These are phyloP conservation scores for Tylopilus sp. DNA, from an alignment of 768 basidiomycete species.

Conservation along the genomic window DNA sequence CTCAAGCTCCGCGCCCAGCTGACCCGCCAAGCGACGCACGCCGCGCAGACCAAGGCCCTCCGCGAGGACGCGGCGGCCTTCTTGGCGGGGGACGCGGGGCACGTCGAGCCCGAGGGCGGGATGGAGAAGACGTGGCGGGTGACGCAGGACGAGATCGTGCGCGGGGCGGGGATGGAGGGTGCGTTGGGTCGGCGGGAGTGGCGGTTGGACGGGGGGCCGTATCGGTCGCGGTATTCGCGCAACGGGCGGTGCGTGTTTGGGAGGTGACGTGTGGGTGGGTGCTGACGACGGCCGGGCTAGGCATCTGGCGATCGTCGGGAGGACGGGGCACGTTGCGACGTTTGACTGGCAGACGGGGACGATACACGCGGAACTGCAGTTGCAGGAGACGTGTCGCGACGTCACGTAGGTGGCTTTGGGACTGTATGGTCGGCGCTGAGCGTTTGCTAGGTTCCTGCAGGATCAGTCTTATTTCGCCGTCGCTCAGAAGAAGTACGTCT, in stretches of 20 bases:
- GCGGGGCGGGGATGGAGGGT: slow-evolving; percentile 69
- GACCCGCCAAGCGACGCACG: slow-evolving; percentile 54
- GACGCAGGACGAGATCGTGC: slow-evolving; percentile 71
- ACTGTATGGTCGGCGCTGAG: not conserved
- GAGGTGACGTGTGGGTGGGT: not conserved
- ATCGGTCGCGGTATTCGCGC: slow-evolving; percentile 78
- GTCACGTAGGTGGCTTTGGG: slow-evolving; percentile 62
- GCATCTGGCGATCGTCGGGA: slow-evolving; percentile 83
- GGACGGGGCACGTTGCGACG: slow-evolving; percentile 82
- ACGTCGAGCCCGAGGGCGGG: slow-evolving; percentile 70
- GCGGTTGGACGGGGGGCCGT: slow-evolving; percentile 82
- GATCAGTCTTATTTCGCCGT: slow-evolving; percentile 93
- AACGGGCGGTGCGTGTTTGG: slow-evolving; percentile 72
- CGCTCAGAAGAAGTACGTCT: slow-evolving; percentile 94
- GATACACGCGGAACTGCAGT: slow-evolving; percentile 82
- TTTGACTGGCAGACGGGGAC: slow-evolving; percentile 92
- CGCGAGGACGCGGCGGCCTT: slow-evolving; percentile 71
- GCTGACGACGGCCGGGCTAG: slow-evolving; percentile 36
- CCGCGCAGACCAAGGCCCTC: slow-evolving; percentile 59
- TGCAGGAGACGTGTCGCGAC: slow-evolving; percentile 88
- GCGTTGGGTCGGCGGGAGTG: slow-evolving; percentile 73
- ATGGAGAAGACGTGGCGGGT: slow-evolving; percentile 91
- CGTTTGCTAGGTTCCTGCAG: slow-evolving; percentile 69
- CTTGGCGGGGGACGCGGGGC: slow-evolving; percentile 65
- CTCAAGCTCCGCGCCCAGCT: slow-evolving; percentile 74